These are phyloP conservation scores for Senecio squalidus DNA, from an alignment of 140 eudicot species.

Conservation along the genomic window DNA sequence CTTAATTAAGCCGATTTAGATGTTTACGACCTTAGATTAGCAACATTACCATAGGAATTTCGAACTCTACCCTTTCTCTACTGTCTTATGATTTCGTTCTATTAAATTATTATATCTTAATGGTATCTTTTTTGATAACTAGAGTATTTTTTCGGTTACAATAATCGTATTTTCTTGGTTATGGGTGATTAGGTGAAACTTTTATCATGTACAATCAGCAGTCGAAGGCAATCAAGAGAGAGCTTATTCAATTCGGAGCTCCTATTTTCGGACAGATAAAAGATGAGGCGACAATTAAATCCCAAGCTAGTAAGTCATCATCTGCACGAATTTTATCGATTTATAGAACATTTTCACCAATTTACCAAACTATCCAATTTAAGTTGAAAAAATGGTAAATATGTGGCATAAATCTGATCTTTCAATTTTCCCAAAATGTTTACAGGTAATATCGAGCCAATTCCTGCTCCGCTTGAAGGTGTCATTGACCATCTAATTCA, in stretches of 20 bases:
- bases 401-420: no score
- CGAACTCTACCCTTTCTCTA: not conserved
- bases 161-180: slow-evolving; percentile 12
- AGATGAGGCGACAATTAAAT: slow-evolving; percentile 51
- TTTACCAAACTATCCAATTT: no score
- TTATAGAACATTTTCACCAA: no score
- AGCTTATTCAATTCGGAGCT: slow-evolving; percentile 87
- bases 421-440: no score
- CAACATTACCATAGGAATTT: slow-evolving; percentile 1
- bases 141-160: no score
- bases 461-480: slow-evolving; percentile 80
- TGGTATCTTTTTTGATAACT: no score
- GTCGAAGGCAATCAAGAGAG: slow-evolving; percentile 77
- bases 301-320: slow-evolving; percentile 48
- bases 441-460: slow-evolving; percentile 81
- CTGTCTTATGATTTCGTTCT: not conserved
- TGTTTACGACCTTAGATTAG: slow-evolving; percentile 11
- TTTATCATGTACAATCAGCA: slow-evolving; percentile 87
- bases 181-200: slow-evolving; percentile 69
- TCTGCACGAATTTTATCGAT: not conserved
- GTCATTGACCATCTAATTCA: slow-evolving; percentile 76
- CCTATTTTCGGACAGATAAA: slow-evolving; percentile 85
- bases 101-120: not conserved
- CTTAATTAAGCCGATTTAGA: not conserved
- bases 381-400: no score